phyloP scores from a whole-genome alignment of 2,329 filamentous ascomycete species.

The Stagonosporopsis cucurbitacearum region DNA sequence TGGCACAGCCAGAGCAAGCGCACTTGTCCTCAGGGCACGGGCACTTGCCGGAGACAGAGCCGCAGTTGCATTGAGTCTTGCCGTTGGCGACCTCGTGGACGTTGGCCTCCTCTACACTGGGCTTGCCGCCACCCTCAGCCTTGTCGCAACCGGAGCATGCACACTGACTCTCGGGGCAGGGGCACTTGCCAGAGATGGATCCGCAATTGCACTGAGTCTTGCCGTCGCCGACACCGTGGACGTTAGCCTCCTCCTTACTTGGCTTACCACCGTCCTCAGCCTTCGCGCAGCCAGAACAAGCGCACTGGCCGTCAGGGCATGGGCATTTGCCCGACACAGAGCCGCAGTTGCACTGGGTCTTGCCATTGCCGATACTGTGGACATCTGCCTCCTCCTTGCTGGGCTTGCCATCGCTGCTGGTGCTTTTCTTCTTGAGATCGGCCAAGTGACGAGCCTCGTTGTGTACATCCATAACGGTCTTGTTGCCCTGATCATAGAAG shows the following conservation, averaged over 20 bases:
- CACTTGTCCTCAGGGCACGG: conserved; percentile 56
- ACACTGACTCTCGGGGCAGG: conserved; percentile 56
- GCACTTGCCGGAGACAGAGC: conserved; percentile 51
- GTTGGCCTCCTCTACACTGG: conserved; percentile 46
- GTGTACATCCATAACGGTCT: conserved; percentile 94
- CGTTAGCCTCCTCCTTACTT: conserved; percentile 46
- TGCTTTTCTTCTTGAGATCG: conserved; percentile 73
- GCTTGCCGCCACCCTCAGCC: conserved; percentile 23
- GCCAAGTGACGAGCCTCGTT: conserved; percentile 86
- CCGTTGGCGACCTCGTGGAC: conserved; percentile 51
- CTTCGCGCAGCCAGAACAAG: conserved; percentile 56
- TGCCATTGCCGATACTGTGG: conserved; percentile 51
- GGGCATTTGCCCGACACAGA: conserved; percentile 52
- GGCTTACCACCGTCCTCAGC: conserved; percentile 28
- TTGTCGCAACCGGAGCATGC: conserved; percentile 57
- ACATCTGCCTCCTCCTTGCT: conserved; percentile 47
- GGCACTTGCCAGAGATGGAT: conserved; percentile 52
- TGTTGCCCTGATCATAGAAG: conserved; percentile 85
- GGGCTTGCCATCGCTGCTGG: conserved; percentile 21
- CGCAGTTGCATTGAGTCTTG: conserved; percentile 58
- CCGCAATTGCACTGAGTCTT: conserved; percentile 58
- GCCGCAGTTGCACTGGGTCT: conserved; percentile 58
- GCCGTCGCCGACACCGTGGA: conserved; percentile 51
- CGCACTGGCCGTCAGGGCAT: conserved; percentile 56
- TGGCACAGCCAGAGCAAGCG: conserved; percentile 28